These are phyloP conservation scores for Epichloe scottii DNA, from an alignment of 2,329 filamentous ascomycete genomes.

Conservation along the genomic window DNA sequence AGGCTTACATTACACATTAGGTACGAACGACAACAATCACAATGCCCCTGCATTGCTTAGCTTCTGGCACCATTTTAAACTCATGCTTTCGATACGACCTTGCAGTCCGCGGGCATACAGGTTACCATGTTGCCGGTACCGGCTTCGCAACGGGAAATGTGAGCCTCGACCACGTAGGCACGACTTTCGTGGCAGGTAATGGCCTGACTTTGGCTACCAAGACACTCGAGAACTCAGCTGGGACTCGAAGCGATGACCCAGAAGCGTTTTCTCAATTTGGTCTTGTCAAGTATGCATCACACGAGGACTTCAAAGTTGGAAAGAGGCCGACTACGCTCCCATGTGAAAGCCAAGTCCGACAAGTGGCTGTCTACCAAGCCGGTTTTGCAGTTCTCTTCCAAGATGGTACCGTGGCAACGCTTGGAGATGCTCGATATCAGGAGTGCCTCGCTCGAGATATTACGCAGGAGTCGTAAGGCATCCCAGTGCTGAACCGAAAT, in stretches of 20 bases:
- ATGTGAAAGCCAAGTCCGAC: conserved; percentile 17
- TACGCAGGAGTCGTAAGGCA: conserved; percentile 22
- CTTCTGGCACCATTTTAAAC: neutral
- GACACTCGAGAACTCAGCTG: neutral
- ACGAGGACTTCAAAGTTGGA: conserved; percentile 9
- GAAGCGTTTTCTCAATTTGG: conserved; percentile 1
- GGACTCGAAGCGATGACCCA: neutral
- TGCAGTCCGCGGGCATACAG: conserved; percentile 1
- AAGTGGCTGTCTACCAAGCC: conserved; percentile 34
- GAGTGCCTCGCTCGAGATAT: conserved; percentile 42
- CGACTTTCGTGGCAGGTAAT: conserved; percentile 1
- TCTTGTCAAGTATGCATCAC: conserved; percentile 13
- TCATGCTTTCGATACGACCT: neutral
- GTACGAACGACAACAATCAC: conserved; percentile 21
- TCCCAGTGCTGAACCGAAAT: neutral
- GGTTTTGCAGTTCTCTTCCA: conserved; percentile 35
- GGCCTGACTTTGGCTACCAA: neutral
- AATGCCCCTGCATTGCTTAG: neutral
- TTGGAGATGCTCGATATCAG: conserved; percentile 47
- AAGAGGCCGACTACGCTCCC: conserved; percentile 10
- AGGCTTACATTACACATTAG: conserved; percentile 32
- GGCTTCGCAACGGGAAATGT: neutral
- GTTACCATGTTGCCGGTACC: conserved; percentile 2
- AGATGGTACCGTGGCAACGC: conserved; percentile 33
- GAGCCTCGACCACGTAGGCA: neutral